Percentiles rank a stretch among this genome's conserved stretches.
phyloP scores from a whole-genome alignment of 768 basidiomycete species.

The Nevesoporus exiguus region DNA sequence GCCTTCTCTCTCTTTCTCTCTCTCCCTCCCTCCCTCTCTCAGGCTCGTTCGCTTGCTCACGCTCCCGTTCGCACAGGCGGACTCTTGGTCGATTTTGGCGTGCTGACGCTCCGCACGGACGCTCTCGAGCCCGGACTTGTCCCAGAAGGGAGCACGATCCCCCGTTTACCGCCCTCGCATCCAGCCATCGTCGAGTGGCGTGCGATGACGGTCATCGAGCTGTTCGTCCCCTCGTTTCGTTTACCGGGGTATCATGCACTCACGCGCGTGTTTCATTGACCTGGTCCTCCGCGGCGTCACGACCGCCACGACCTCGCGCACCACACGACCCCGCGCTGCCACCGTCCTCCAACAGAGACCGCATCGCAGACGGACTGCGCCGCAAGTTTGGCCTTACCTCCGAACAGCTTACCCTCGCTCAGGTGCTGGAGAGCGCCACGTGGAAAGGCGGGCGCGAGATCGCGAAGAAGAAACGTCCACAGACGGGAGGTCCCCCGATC shows the following conservation, averaged over 20 bases:
- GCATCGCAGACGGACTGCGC: slow-evolving; percentile 70
- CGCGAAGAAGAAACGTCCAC: slow-evolving; percentile 70
- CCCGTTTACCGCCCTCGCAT: slow-evolving; percentile 69
- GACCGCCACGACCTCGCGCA: too few species aligned
- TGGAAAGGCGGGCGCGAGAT: slow-evolving; percentile 98
- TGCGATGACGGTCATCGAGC: slow-evolving; percentile 89
- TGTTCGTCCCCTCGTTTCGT: slow-evolving; percentile 47
- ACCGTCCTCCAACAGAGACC: too few species aligned
- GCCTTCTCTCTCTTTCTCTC: too few species aligned
- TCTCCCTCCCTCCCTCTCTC: neutral
- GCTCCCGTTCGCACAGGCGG: slow-evolving; percentile 56
- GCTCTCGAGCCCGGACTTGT: slow-evolving; percentile 47
- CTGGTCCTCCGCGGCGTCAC: too few species aligned
- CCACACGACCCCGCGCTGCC: too few species aligned
- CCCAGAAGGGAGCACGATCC: slow-evolving; percentile 38
- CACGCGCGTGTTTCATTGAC: too few species aligned
- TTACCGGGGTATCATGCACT: neutral
- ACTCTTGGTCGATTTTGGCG: slow-evolving; percentile 78
- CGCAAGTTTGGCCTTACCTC: slow-evolving; percentile 43
- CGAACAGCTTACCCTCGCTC: slow-evolving; percentile 52
- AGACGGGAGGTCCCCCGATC: slow-evolving; percentile 78
- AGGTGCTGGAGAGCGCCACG: slow-evolving; percentile 90
- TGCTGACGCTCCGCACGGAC: slow-evolving; percentile 63
- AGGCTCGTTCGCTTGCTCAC: neutral
- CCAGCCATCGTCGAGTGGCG: slow-evolving; percentile 96